These are phyloP conservation scores for Phytophthora capsici DNA, from an alignment of 352 stramenopile genomes.

Conservation along the genomic window DNA sequence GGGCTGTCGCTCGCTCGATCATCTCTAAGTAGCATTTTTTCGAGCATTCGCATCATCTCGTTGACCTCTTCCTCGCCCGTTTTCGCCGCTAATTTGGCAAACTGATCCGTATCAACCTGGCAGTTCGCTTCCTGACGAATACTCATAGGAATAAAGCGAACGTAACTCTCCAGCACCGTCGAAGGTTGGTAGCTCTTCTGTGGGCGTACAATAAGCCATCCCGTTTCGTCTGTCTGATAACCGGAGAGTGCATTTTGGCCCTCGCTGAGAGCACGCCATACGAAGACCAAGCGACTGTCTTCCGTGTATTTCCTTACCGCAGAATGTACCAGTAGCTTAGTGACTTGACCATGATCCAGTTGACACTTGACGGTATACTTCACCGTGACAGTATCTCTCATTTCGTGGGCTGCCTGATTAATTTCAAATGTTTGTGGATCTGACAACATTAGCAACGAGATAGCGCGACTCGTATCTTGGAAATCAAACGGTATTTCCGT, in stretches of 20 bases:
- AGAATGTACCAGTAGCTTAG: slow-evolving; percentile 4
- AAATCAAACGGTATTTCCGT: slow-evolving; percentile 19
- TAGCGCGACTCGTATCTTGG: slow-evolving; percentile 12
- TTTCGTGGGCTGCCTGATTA: slow-evolving; percentile 8
- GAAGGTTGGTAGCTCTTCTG: neutral
- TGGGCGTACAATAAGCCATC: slow-evolving; percentile 39
- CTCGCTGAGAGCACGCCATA: slow-evolving; percentile 50
- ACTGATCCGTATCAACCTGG: slow-evolving; percentile 5
- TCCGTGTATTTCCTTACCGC: slow-evolving; percentile 39
- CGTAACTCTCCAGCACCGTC: slow-evolving; percentile 13
- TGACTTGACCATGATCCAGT: slow-evolving; percentile 4
- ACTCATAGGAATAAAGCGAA: slow-evolving; percentile 14
- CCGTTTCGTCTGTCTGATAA: slow-evolving; percentile 52
- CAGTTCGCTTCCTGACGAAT: neutral
- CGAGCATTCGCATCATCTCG: slow-evolving; percentile 19
- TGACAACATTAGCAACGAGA: slow-evolving; percentile 26
- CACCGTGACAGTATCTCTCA: slow-evolving; percentile 27
- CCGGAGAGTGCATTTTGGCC: slow-evolving; percentile 35
- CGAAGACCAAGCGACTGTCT: slow-evolving; percentile 48
- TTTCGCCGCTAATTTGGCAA: slow-evolving; percentile 4
- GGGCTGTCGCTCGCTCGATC: neutral
- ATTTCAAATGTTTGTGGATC: neutral
- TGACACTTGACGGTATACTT: slow-evolving; percentile 29
- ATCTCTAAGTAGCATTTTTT: slow-evolving; percentile 22
- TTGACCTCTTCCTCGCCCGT: slow-evolving; percentile 19